Conservation (phyloP, 1,284 basidiomycete genomes). For the Marasmius tenuissimus region DNA sequence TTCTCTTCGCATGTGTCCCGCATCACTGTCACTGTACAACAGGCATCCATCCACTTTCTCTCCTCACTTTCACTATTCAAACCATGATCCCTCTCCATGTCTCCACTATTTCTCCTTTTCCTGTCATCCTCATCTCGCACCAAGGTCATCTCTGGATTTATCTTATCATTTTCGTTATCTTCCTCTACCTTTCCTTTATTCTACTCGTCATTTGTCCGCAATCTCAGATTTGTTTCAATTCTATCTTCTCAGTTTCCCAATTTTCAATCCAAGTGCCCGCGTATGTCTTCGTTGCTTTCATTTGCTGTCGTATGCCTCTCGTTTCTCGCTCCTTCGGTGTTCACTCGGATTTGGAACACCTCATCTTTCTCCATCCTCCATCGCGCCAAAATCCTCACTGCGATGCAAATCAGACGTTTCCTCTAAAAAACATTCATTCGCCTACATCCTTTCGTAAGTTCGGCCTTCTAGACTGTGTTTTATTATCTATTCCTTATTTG, state of each 20-base stretch:
- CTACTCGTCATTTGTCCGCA: slow-evolving; percentile 20
- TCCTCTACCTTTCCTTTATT: not conserved
- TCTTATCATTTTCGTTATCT: slow-evolving; percentile 5
- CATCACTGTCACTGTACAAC: not conserved
- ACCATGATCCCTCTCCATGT: not conserved
- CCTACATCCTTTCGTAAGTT: not conserved
- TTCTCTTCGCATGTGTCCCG: slow-evolving; percentile 11
- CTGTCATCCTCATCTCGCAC: slow-evolving; percentile 5
- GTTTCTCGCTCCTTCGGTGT: not conserved
- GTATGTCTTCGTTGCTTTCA: slow-evolving; percentile 17
- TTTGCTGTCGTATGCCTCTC: slow-evolving; percentile 2
- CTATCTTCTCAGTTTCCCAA: slow-evolving; percentile 16
- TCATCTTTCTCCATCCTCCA: not conserved
- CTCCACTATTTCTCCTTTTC: not conserved
- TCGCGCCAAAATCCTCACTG: not conserved
- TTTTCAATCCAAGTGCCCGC: slow-evolving; percentile 13
- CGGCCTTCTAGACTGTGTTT: slow-evolving; percentile 7
- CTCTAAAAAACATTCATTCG: not conserved
- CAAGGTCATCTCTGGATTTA: slow-evolving; percentile 4
- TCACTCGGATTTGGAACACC: not conserved
- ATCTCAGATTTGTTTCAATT: slow-evolving; percentile 21
- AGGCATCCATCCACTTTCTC: not conserved
- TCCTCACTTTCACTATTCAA: not conserved
- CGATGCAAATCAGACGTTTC: not conserved
- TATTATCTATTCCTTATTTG: slow-evolving; percentile 19